A percentile compares a stretch with the other conserved stretches of the same genome.
Conservation (phyloP, 2,329 filamentous ascomycete species). For the Aspergillus proliferans region DNA sequence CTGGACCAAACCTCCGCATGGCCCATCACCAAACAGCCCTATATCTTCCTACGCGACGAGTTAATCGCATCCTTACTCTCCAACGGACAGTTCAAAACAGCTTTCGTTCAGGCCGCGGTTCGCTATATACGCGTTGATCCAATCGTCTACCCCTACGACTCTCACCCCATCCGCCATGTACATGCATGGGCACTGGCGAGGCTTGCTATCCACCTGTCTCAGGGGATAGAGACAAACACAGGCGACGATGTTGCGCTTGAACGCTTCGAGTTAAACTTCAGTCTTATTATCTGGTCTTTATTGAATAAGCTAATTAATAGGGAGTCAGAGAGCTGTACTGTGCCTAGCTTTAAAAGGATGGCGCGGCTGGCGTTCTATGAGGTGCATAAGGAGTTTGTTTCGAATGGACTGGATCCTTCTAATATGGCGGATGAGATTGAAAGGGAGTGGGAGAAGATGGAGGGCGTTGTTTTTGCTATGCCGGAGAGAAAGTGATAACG, state of each 20-base stretch:
- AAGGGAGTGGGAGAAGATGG: slow-evolving; percentile 47
- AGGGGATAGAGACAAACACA: slow-evolving; percentile 14
- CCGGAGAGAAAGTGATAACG: not conserved
- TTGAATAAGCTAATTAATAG: slow-evolving; percentile 21
- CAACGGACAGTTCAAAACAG: slow-evolving; percentile 37
- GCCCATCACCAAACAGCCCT: slow-evolving; percentile 50
- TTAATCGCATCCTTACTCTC: slow-evolving; percentile 46
- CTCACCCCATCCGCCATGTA: slow-evolving; percentile 51
- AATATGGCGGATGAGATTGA: slow-evolving; percentile 16
- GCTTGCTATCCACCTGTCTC: slow-evolving; percentile 22
- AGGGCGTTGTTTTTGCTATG: slow-evolving; percentile 20
- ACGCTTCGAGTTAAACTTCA: slow-evolving; percentile 22
- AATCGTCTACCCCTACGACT: slow-evolving; percentile 41
- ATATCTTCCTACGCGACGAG: slow-evolving; percentile 48
- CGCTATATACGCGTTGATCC: slow-evolving; percentile 49
- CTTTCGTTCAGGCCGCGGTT: slow-evolving; percentile 48
- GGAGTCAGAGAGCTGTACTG: slow-evolving; percentile 20
- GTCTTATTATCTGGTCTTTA: slow-evolving; percentile 30
- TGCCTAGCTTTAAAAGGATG: slow-evolving; percentile 25
- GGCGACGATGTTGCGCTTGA: slow-evolving; percentile 13
- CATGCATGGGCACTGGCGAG: slow-evolving; percentile 34
- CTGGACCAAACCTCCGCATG: slow-evolving; percentile 38
- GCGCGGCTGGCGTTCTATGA: slow-evolving; percentile 20
- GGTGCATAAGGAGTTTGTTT: slow-evolving; percentile 21
- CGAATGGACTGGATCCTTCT: slow-evolving; percentile 21